Base-by-base conservation (phyloP, 768 basidiomycete genomes). In the Amanita pallidorosea region DNA sequence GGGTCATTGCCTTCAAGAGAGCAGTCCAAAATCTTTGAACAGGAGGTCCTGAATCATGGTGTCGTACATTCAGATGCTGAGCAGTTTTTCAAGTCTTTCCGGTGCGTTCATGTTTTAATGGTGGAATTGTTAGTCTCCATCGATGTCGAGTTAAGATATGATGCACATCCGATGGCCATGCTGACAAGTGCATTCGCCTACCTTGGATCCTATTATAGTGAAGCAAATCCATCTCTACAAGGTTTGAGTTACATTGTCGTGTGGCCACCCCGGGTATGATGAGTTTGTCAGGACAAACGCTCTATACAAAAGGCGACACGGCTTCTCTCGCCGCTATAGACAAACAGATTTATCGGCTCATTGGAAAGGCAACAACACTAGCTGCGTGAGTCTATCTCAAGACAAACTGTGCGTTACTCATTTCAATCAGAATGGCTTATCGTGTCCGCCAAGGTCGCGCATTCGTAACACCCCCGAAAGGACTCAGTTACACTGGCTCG, bases 111-210 rank as follows among this genome's bases (percentile, higher is more conserved):
- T 37, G 41, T 13, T 45, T 15, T 42, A 40, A 41, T 52, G n/a
- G 33, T 15, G 4, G 27, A 17, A 25, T 15, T 12, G 36, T n/a
- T 9, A 49, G 35, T 34, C 23, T 33, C 11, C 34, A 44, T 20
- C 33, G 34, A 34, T 13, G 18, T 20, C 13, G 40, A 23, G 23
- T 35, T n/a, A 51, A 88, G 89, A 45, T 90, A 91, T 61, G 91
- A 94, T 54, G 86, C 91, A 1, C 91, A 94, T 59, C 91, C 91
- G 0, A 93, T 92, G 90, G 81, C 87, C 17, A 92, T 93, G 55
- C 72, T 92, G 41, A 89, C 85, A 4, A 88, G 85, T 57, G 87
- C 87, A 4, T 87, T 94, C 57, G 80, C 91, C 6, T 92, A 93
- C 59, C 67, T 95, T 18, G 90, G 91, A 4, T 89, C 87, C 5